These are phyloP conservation scores for Rhexocercosporidium sp. DNA, from an alignment of 2,329 filamentous ascomycete species.

Conservation along the genomic window DNA sequence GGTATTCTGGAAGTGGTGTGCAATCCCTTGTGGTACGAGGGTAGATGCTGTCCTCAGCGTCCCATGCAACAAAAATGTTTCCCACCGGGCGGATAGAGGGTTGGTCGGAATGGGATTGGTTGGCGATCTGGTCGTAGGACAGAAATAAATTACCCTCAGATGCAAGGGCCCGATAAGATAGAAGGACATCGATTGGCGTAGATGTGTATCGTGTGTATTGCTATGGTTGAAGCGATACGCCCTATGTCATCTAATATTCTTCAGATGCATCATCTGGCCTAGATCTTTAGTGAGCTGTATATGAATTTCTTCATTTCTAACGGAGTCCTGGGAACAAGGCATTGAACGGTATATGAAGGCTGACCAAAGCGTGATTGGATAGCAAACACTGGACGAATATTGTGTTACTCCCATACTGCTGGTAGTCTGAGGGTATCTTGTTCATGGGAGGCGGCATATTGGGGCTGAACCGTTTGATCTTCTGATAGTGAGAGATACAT, in stretches of 20 bases:
- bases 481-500: background rate
- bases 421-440: background rate
- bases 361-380: background rate
- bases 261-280: background rate
- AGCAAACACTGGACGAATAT: background rate
- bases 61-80: constrained; percentile 3
- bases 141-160: background rate
- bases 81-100: background rate
- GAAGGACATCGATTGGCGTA: background rate
- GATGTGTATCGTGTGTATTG: constrained; percentile 11
- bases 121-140: background rate
- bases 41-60: background rate
- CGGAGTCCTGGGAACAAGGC: background rate
- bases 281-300: background rate
- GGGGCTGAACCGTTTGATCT: background rate
- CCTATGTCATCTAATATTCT: background rate
- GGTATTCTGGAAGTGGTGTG: constrained; percentile 1
- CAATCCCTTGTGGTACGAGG: background rate
- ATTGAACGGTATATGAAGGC: constrained; percentile 1
- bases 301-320: background rate
- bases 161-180: constrained; percentile 4
- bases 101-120: background rate
- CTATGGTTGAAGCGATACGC: background rate
- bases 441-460: background rate
- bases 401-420: background rate